A percentile compares a stretch with the other conserved stretches of the same genome.
phyloP scores from a whole-genome alignment of 176 grass and related monocot species.

The Zoysia japonica region DNA sequence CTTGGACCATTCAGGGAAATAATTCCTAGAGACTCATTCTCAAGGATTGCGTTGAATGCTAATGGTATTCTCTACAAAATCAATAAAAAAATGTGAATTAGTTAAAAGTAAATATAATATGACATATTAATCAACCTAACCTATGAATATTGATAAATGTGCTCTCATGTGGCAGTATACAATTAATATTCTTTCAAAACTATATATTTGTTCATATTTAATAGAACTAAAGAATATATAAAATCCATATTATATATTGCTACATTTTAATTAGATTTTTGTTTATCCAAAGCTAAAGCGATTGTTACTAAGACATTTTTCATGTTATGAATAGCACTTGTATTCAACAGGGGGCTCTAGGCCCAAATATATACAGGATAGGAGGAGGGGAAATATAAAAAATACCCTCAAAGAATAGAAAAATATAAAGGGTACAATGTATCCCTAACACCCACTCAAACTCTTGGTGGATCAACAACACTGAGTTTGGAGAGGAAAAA shows the following conservation, averaged over 20 bases:
- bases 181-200: background rate
- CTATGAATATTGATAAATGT: background rate
- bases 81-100: background rate
- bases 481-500: background rate
- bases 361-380: no score
- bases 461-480: background rate
- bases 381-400: no score
- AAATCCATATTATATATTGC: background rate
- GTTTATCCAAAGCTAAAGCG: no score
- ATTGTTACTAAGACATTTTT: no score
- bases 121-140: background rate
- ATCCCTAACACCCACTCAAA: background rate
- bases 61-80: background rate
- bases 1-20: background rate
- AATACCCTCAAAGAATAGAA: no score
- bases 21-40: background rate
- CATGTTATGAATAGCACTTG: no score
- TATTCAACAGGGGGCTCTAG: no score
- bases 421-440: background rate
- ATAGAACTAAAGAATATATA: background rate
- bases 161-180: background rate
- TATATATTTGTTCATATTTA: background rate
- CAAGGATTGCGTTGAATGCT: background rate
- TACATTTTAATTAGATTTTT: background rate
- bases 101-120: background rate